A percentile compares a stretch with the other conserved stretches of the same genome.
These are phyloP conservation scores for Otatea glauca DNA, from an alignment of 176 grass and related monocot species.

Conservation along the genomic window DNA sequence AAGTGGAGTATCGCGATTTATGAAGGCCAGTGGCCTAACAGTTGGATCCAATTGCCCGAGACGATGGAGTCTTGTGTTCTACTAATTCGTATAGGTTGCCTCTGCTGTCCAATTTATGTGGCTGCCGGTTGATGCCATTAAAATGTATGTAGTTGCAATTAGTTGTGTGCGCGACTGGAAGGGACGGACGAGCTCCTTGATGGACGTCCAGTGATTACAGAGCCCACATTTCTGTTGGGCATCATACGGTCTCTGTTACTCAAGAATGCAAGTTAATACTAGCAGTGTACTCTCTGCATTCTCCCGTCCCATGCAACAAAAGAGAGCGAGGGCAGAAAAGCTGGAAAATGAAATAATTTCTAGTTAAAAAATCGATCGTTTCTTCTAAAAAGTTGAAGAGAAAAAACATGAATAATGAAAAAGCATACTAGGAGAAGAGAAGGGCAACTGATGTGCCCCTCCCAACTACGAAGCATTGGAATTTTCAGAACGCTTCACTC, in stretches of 20 bases:
- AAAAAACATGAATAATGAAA: not conserved
- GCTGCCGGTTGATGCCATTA: constrained; percentile 48
- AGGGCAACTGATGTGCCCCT: not conserved
- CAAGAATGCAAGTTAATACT: not conserved
- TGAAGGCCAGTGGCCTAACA: constrained; percentile 19
- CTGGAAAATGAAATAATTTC: not conserved
- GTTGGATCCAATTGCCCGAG: constrained; percentile 21
- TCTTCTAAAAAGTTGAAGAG: not conserved
- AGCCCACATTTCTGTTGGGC: constrained; percentile 48
- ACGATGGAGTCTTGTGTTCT: constrained; percentile 12
- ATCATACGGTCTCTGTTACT: not conserved
- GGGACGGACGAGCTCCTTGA: constrained; percentile 22
- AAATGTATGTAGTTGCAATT: constrained; percentile 31
- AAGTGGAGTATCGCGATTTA: not conserved
- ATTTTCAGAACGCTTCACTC: not conserved
- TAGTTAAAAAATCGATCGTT: not conserved
- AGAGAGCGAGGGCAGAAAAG: not conserved
- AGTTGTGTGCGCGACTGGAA: constrained; percentile 41
- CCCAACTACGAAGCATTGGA: not conserved
- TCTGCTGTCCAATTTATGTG: constrained; percentile 56
- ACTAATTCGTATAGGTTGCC: constrained; percentile 21
- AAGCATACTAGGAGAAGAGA: not conserved
- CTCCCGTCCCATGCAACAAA: not conserved
- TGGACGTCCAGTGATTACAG: constrained; percentile 41
- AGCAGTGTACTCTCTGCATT: not conserved